These are phyloP conservation scores for Climacium dendroides DNA, from an alignment of 225 moss, liverwort and hornwort genomes.

Conservation along the genomic window DNA sequence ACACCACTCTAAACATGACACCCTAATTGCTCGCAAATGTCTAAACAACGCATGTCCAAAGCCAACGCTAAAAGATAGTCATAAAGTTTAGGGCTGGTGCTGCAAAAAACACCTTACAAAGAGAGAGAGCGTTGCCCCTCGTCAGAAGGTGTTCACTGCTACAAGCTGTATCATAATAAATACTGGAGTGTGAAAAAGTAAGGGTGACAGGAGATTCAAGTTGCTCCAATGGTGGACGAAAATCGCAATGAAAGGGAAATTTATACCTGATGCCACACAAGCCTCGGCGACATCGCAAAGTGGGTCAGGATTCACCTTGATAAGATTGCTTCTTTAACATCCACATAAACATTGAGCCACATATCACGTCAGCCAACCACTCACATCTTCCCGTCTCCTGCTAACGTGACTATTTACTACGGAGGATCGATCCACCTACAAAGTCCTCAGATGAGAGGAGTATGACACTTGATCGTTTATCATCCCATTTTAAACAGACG, in stretches of 20 bases:
- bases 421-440: neutral
- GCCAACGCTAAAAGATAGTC: neutral
- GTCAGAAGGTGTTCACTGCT: neutral
- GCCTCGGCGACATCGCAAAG: slow-evolving; percentile 46
- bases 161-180: neutral
- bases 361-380: slow-evolving; percentile 38
- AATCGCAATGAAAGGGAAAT: slow-evolving; percentile 34
- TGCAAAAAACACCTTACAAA: neutral
- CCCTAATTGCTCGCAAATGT: neutral
- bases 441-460: neutral
- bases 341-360: slow-evolving; percentile 50
- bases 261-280: slow-evolving; percentile 49
- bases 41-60: neutral
- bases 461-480: neutral
- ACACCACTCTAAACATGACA: neutral
- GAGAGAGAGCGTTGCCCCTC: neutral
- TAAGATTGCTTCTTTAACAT: slow-evolving; percentile 38
- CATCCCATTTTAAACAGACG: neutral
- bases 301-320: slow-evolving; percentile 51
- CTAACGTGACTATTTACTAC: neutral
- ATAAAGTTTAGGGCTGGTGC: neutral
- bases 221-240: slow-evolving; percentile 31
- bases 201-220: slow-evolving; percentile 4
- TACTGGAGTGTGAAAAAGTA: neutral
- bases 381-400: slow-evolving; percentile 4